Base-by-base conservation (phyloP, 352 stramenopile genomes). In the Globisporangium paroecandrum region DNA sequence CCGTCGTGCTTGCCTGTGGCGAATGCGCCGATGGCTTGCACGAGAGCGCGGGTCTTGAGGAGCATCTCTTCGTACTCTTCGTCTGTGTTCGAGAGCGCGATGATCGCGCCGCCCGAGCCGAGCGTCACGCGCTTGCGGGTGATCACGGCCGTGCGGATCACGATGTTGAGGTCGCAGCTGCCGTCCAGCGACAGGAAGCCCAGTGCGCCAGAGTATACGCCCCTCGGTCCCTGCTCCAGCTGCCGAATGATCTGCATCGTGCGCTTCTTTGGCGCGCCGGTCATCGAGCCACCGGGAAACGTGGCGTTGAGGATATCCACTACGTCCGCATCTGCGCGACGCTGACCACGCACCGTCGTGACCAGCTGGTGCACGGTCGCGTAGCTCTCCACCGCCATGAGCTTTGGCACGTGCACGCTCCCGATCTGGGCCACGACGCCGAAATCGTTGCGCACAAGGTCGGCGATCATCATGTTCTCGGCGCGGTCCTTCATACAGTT, bases 381-480 rank as follows among this genome's bases (percentile, higher is more conserved):
- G 79, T 98, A 99, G 3, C 82, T 97, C 77, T 99, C 96, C 58
- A 99, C 95, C 5, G 85, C 75, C 93, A 98, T 98, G 24, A 99
- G 78, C 70, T 87, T 90, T 3, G 94, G 90, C 22, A 99, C 96
- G 67, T 97, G 84, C 3, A 99, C 95, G 2, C 81, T 93, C 34
- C 94, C 95, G 46, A 95, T 81, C 61, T 96, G 76, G 43, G 94
- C 97, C 20, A 99, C 91, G n/a, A 94, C 72, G 22, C 91, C 91
- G 53, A 99, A 91, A 75, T 99, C 96, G 79, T 99, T 99, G 53
- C 96, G 85, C 29, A 99, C 82, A 43, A 99, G 82, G 77, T 99
- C 97, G 2, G 96, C 94, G 71, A 99, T 99, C 97, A 99, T 99
- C 69, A 99, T 93, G 72, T 99, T 99, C 71, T 99, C 96, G 1